Percentiles rank a stretch among this genome's conserved stretches.
Conservation (phyloP, 768 basidiomycete species). For the Lentinula edodes region DNA sequence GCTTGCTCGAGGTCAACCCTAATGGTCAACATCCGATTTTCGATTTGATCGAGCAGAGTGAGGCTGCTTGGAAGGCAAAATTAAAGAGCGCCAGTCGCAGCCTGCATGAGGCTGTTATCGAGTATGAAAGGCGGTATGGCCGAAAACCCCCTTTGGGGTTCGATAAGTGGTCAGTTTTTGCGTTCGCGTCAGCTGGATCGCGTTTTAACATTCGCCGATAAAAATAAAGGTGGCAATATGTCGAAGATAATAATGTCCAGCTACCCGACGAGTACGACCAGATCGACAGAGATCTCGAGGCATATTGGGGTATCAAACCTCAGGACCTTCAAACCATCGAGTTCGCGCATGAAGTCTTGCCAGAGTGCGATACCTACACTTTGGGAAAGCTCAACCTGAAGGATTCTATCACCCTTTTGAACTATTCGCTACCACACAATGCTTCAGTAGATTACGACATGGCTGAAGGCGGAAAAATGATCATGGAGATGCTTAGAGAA, state of each 20-base stretch:
- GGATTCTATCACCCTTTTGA: neutral
- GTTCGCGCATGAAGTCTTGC: constrained; percentile 23
- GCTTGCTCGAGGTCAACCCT: constrained; percentile 34
- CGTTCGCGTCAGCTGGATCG: no score
- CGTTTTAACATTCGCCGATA: neutral
- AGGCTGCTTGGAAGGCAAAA: constrained; percentile 53
- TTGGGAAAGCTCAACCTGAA: constrained; percentile 24
- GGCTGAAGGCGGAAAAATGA: constrained; percentile 23
- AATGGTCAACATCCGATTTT: constrained; percentile 68
- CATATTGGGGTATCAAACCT: constrained; percentile 70
- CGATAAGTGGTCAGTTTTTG: constrained; percentile 70
- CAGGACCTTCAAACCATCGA: constrained; percentile 29
- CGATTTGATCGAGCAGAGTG: constrained; percentile 67
- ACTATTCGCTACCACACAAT: neutral
- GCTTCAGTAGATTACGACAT: constrained; percentile 17
- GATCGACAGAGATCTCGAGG: constrained; percentile 68
- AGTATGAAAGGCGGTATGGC: constrained; percentile 73
- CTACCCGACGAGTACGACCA: constrained; percentile 86
- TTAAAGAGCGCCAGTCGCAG: constrained; percentile 70
- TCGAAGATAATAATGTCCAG: constrained; percentile 62
- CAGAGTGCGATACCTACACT: constrained; percentile 31
- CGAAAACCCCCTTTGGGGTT: constrained; percentile 83
- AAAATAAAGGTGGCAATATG: constrained; percentile 44
- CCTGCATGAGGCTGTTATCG: constrained; percentile 64
- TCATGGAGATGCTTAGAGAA: constrained; percentile 31